Evolutionary conservation across 2,329 filamentous ascomycete species (phyloP).

Genomic region (Pseudopithomyces chartarum): DNA sequence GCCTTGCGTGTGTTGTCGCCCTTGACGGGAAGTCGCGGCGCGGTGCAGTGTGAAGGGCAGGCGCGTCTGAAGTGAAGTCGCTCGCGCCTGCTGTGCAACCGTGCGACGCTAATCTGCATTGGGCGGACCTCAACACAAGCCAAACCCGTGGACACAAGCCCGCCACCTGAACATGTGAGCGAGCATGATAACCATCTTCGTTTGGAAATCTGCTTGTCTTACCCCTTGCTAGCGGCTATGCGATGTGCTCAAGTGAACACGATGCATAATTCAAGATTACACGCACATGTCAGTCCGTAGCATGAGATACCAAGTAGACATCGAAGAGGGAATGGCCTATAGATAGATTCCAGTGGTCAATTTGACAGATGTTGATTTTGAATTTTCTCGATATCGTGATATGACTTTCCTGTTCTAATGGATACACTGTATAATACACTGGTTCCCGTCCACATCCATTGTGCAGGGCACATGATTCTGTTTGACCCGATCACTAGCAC

Average conservation of each 20-base stretch:
- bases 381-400: background rate
- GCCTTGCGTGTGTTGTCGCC: constrained; percentile 23
- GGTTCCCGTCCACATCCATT: background rate
- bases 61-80: constrained; percentile 35
- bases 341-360: background rate
- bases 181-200: too few species aligned
- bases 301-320: too few species aligned
- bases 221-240: too few species aligned
- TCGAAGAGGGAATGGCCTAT: too few species aligned
- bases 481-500: background rate
- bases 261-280: too few species aligned
- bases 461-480: background rate
- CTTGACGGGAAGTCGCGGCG: constrained; percentile 36
- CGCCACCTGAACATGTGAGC: too few species aligned
- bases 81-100: constrained; percentile 23
- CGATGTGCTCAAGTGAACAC: too few species aligned
- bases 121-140: background rate
- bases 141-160: too few species aligned
- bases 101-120: constrained; percentile 19
- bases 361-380: background rate
- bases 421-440: background rate
- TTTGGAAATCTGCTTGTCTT: too few species aligned
- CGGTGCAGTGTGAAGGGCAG: constrained; percentile 33
- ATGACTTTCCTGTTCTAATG: background rate
- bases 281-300: too few species aligned